phyloP scores from a whole-genome alignment of 129 eudicot genomes.

The Apium graveolens region DNA sequence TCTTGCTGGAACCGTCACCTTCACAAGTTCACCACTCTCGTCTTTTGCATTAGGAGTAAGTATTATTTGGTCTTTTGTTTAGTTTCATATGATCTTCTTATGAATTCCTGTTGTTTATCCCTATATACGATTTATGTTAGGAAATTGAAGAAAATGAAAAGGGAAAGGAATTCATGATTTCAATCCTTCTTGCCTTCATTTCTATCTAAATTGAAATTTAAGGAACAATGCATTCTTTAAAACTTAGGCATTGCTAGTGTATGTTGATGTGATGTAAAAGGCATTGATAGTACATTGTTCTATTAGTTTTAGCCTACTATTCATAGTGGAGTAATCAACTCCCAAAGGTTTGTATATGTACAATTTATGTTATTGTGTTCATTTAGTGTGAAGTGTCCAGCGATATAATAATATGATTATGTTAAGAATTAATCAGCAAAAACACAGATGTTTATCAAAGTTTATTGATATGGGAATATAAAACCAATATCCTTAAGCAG shows the following conservation, averaged over 20 bases:
- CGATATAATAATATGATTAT: neutral
- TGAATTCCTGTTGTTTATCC: neutral
- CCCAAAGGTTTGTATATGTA: neutral
- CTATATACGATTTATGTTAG: neutral
- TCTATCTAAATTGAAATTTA: no score
- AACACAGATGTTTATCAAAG: neutral
- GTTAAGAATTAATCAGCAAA: neutral
- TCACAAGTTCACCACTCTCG: slow-evolving; percentile 33
- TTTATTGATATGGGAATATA: neutral
- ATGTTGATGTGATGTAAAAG: neutral
- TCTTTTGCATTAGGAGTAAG: slow-evolving; percentile 48
- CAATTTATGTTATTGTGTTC: neutral
- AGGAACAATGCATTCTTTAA: neutral
- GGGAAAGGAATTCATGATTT: no score
- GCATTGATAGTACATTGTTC: neutral
- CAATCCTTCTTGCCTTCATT: no score
- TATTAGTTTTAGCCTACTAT: neutral
- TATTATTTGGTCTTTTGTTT: slow-evolving; percentile 1
- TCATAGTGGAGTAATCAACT: neutral
- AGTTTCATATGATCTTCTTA: neutral
- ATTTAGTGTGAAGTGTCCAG: neutral
- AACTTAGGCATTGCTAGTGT: neutral
- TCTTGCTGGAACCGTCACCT: slow-evolving; percentile 23
- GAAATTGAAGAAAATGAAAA: no score
- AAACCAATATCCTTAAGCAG: neutral